phyloP scores from a whole-genome alignment of 768 basidiomycete genomes.

The Lactarius akahatsu region DNA sequence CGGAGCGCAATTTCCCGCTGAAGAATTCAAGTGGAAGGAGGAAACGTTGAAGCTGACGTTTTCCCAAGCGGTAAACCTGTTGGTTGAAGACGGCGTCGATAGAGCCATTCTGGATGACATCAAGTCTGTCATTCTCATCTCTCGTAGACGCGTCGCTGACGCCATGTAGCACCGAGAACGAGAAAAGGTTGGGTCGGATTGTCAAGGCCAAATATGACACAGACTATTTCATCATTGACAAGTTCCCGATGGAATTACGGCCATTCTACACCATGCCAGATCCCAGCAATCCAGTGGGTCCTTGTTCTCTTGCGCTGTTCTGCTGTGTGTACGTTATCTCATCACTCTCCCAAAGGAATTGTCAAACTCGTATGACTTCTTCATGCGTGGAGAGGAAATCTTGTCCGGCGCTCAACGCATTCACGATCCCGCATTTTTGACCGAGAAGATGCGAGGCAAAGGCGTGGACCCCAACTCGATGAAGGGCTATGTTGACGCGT shows the following conservation, averaged over 20 bases:
- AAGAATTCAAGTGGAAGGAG: slow-evolving; percentile 93
- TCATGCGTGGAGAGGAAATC: slow-evolving; percentile 99
- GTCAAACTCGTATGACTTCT: slow-evolving; percentile 99
- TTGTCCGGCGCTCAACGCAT: slow-evolving; percentile 97
- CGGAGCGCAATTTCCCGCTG: slow-evolving; percentile 86
- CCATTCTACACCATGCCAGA: slow-evolving; percentile 99
- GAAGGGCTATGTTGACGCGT: slow-evolving; percentile 91
- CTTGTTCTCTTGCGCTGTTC: slow-evolving; percentile 1
- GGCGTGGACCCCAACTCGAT: slow-evolving; percentile 91
- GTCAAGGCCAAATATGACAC: slow-evolving; percentile 93
- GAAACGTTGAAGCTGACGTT: slow-evolving; percentile 85
- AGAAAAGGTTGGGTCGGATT: slow-evolving; percentile 87
- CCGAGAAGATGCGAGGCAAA: slow-evolving; percentile 79
- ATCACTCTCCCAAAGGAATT: slow-evolving; percentile 54
- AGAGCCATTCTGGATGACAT: slow-evolving; percentile 85
- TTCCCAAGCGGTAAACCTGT: slow-evolving; percentile 81
- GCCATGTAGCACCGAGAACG: slow-evolving; percentile 79
- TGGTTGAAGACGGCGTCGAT: slow-evolving; percentile 82
- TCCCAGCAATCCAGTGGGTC: slow-evolving; percentile 76
- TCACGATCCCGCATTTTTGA: slow-evolving; percentile 82
- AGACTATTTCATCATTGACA: slow-evolving; percentile 99
- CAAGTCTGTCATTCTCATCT: slow-evolving; percentile 49
- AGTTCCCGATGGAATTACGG: slow-evolving; percentile 93
- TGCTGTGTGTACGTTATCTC: background rate
- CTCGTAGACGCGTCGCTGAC: slow-evolving; percentile 13